Base-by-base conservation (phyloP, 768 basidiomycete species). In the Rhodosporidiobolus sp. region DNA sequence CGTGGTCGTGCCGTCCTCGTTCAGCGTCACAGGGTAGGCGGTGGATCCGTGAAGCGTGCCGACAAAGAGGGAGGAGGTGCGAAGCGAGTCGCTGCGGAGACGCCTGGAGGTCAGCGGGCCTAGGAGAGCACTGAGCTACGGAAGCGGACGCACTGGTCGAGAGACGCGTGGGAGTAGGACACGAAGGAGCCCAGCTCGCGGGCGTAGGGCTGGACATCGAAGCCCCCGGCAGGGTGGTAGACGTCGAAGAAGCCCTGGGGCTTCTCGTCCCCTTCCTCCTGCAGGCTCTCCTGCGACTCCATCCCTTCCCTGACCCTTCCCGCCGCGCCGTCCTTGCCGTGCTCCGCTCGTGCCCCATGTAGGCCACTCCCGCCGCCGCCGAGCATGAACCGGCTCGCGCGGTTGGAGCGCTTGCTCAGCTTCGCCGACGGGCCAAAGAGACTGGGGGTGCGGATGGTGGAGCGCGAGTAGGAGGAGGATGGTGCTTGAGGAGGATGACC, bases 201-300 rank as follows among this genome's bases (percentile, higher is more conserved):
- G 20, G 59, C 59, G 35, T 71, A 71, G 3, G 59, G 43, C 46
- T 71, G 70, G 10, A 26, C n/a, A 14, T 52, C 53, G n/a, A 61
- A 45, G 14, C 64, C 59, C 2, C 63, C 58, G 2, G 19, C 1
- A 38, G 69, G 69, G 53, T 54, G 24, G 28, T 48, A 22, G 5
- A 9, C 19, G 45, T 60, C 63, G 58, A 35, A 70, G 30, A 50
- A 64, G 9, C 10, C n/a, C 2, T 11, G 28, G 5, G 16, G 19
- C 38, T 64, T n/a, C 34, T 54, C 63, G 11, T 45, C 38, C 38
- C 38, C 38, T 7, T 43, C 38, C 38, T 43, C 38, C 38, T 7
- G 38, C 14, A 43, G 14, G 38, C 38, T 43, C 38, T 43, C 38
- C 38, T 43, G 38, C 38, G 38, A 26, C 35, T 46, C 14, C 26